Conservation (phyloP, 2,329 filamentous ascomycete genomes). For the Penicillium brevicompactum region DNA sequence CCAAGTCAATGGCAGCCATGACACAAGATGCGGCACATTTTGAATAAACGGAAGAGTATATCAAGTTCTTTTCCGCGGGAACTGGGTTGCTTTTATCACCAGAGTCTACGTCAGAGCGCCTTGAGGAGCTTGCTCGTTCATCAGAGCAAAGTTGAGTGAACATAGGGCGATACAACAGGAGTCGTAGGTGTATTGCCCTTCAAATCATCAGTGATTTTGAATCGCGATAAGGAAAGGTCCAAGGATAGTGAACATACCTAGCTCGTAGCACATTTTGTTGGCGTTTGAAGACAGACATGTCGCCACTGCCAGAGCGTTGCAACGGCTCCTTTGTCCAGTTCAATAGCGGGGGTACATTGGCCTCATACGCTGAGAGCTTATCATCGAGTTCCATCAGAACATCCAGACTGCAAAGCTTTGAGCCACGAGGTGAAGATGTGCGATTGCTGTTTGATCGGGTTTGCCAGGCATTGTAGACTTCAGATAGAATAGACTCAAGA, state of each 20-base stretch:
- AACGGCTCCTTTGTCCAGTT: constrained; percentile 23
- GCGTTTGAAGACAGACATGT: constrained; percentile 18
- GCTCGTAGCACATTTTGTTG: constrained; percentile 35
- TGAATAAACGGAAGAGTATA: constrained; percentile 29
- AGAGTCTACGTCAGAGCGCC: constrained; percentile 4
- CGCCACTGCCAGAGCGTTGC: constrained; percentile 1
- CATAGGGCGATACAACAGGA: constrained; percentile 38
- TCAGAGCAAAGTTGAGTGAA: constrained; percentile 37
- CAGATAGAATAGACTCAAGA: constrained; percentile 37
- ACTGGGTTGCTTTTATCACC: constrained; percentile 1
- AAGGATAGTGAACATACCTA: constrained; percentile 22
- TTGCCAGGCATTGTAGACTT: constrained; percentile 37
- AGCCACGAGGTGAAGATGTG: constrained; percentile 6
- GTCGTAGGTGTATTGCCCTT: constrained; percentile 33
- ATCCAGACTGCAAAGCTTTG: constrained; percentile 25
- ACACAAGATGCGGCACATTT: constrained; percentile 38
- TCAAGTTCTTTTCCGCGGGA: constrained; percentile 17
- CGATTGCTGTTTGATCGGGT: constrained; percentile 16
- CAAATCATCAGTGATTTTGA: constrained; percentile 12
- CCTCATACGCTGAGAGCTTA: constrained; percentile 26
- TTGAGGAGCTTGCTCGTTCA: constrained; percentile 11
- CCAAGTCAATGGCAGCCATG: constrained; percentile 32
- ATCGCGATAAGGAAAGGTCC: not conserved
- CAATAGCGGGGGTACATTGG: constrained; percentile 25
- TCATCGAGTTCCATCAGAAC: constrained; percentile 32